Evolutionary conservation across 1,139 yeast genomes (phyloP), one percentile per base, ranked within the genome.

Genomic region (Pichia sp.): DNA sequence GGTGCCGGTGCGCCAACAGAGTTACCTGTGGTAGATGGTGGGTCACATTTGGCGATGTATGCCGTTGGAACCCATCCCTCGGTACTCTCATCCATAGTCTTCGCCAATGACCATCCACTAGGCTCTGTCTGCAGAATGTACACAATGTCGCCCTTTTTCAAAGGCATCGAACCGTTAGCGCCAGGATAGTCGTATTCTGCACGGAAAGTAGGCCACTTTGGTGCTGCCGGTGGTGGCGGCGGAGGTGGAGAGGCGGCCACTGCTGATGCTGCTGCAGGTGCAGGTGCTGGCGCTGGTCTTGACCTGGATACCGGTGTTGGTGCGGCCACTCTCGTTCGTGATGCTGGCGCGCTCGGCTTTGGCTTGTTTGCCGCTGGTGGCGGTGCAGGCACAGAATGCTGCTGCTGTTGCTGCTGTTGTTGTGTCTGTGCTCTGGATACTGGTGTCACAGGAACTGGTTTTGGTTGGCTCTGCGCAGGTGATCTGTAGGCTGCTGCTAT

Each of bases 11-110:
- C n/a, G 11, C 38, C 40, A 8, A 53, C 43, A 3, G 53, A 41
- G 11, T 60, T 41, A 3, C 55, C 46, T 11, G 56, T 38, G 6
- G 51, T 47, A 2, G 55, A 59, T 14, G 72, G 75, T 17, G 72
- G 69, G 12, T 58, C 70, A 56, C 73, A 73, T 51, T 80, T 83
- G 37, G 75, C 78, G 52, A 91, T 75, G 56, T 88, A 93, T 16
- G 93, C 84, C 22, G 93, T 81, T 11, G 99, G 99, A 10, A 94
- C 91, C 98, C 98, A 93, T 4, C 98, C 99, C 59, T 88, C 94
- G 39, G 66, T 73, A 2, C 79, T 56, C 32, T 83, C 91, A 50
- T 83, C 88, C 43, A 80, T 59, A 16, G 76, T 67, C 56, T 82
- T 84, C 6, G 87, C 96, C 43, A 91, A 66, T 47, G 94, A 88